These are phyloP conservation scores for Phaseolus lunatus DNA, from an alignment of 306 rosid species.

Conservation along the genomic window DNA sequence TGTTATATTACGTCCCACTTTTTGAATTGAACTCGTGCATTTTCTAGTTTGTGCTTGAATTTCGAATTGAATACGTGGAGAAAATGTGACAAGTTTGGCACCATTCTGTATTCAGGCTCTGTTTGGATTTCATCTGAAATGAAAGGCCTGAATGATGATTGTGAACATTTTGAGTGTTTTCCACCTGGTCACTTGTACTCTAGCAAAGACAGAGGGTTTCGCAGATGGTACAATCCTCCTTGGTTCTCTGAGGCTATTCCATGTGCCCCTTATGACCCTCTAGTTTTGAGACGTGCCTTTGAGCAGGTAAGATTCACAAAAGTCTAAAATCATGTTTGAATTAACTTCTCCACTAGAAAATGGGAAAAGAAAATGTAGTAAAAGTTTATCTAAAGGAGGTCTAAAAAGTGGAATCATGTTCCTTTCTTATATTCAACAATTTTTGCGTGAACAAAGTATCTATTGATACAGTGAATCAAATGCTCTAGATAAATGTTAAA, in stretches of 20 bases:
- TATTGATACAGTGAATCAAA: background rate
- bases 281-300: constrained; percentile 75
- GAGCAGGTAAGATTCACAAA: constrained; percentile 64
- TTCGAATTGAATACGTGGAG: background rate
- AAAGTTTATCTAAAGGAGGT: no score
- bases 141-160: constrained; percentile 89
- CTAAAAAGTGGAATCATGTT: background rate
- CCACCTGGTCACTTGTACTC: constrained; percentile 98
- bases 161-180: constrained; percentile 84
- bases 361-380: no score
- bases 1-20: background rate
- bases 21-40: constrained; percentile 32
- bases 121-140: constrained; percentile 91
- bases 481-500: background rate
- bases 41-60: background rate
- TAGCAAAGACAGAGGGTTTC: constrained; percentile 75
- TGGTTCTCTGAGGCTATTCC: constrained; percentile 94
- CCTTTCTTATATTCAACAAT: background rate
- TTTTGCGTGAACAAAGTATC: background rate
- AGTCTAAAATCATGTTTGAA: background rate
- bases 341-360: background rate
- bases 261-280: constrained; percentile 84
- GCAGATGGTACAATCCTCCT: constrained; percentile 88
- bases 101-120: constrained; percentile 63
- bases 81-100: background rate